Conservation (phyloP, 2,329 filamentous ascomycete genomes). For the Pseudogymnoascus sp. region DNA sequence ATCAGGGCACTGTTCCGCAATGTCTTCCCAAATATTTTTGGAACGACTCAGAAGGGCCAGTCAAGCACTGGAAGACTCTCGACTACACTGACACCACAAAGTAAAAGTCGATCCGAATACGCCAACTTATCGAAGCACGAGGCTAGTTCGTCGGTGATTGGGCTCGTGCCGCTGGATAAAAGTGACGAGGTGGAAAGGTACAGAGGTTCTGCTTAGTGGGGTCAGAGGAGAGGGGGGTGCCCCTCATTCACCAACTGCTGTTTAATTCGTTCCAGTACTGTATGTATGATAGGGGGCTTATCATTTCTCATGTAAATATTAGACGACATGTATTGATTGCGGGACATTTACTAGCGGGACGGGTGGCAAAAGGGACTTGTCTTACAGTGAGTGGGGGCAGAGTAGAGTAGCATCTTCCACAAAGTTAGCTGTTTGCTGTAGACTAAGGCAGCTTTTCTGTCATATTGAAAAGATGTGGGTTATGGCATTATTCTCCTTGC, state of each 20-base stretch:
- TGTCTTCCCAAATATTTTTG: constrained; percentile 18
- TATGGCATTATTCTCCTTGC: constrained; percentile 15
- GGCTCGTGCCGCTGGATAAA: background rate
- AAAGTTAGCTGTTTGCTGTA: background rate
- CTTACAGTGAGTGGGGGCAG: background rate
- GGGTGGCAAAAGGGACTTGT: background rate
- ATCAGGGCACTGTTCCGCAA: constrained; percentile 19
- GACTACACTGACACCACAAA: background rate
- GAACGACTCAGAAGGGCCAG: constrained; percentile 11
- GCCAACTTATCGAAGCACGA: background rate
- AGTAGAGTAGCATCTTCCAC: background rate
- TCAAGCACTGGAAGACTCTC: constrained; percentile 1
- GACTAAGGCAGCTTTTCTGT: background rate
- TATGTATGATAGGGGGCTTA: constrained; percentile 3
- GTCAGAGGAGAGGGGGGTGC: background rate
- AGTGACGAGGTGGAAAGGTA: background rate
- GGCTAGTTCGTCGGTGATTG: background rate
- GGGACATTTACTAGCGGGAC: background rate
- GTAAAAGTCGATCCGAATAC: background rate
- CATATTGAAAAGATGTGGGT: background rate
- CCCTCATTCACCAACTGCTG: background rate
- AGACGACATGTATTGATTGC: background rate
- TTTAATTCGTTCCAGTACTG: background rate
- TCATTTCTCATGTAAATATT: constrained; percentile 8
- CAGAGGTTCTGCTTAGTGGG: background rate